Percentiles rank a stretch among this genome's conserved stretches.
phyloP scores from a whole-genome alignment of 768 basidiomycete species.

The Mycena floridula region DNA sequence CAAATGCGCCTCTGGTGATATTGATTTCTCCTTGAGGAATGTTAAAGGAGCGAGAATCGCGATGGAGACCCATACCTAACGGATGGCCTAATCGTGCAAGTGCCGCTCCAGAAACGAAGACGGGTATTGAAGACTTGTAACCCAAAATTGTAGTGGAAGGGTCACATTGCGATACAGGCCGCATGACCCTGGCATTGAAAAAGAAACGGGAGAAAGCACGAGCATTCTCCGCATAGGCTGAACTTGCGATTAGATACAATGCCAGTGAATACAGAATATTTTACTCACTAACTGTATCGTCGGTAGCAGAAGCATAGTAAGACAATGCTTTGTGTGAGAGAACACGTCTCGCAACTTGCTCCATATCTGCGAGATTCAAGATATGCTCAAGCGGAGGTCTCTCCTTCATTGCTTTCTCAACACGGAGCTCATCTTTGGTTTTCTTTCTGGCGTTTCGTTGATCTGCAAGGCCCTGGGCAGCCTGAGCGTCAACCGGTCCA shows the following conservation, averaged over 20 bases:
- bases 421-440: constrained; percentile 66
- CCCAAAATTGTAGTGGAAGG: constrained; percentile 73
- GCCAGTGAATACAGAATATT: background rate
- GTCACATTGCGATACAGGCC: constrained; percentile 54
- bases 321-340: constrained; percentile 72
- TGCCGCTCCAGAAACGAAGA: constrained; percentile 81
- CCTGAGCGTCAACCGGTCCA: constrained; percentile 50
- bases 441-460: constrained; percentile 36
- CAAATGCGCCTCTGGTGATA: constrained; percentile 64
- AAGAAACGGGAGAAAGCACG: constrained; percentile 82
- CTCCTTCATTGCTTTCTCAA: constrained; percentile 50
- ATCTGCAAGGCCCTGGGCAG: constrained; percentile 29
- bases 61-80: constrained; percentile 14
- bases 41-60: background rate
- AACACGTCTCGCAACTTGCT: constrained; percentile 68
- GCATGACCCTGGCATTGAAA: constrained; percentile 81
- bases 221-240: constrained; percentile 65
- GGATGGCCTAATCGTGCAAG: constrained; percentile 87
- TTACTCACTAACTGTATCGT: constrained; percentile 75
- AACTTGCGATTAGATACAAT: constrained; percentile 12
- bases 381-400: constrained; percentile 67
- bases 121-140: constrained; percentile 62
- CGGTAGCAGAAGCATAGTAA: constrained; percentile 83
- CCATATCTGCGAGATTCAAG: constrained; percentile 76
- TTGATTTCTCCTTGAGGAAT: constrained; percentile 65